Base-by-base conservation (phyloP, 345 rosid species). In the Alliaria petiolata region DNA sequence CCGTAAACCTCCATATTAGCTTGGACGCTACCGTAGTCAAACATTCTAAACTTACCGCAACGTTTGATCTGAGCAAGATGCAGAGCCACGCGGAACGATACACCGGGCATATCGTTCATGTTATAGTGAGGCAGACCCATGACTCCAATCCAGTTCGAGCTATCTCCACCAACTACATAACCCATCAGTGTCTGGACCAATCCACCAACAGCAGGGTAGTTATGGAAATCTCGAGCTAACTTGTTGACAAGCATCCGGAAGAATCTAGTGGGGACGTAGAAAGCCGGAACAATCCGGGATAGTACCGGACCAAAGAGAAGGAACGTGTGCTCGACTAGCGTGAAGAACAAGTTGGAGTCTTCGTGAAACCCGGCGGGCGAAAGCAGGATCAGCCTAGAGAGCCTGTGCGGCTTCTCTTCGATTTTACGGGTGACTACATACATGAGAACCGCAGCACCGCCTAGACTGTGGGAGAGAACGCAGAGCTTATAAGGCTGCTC, bases 101-200 rank as follows among this genome's bases (percentile, higher is more conserved):
- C 78, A 43, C 91, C 99, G 0, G 97, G 97, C 97, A 95, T 95
- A 76, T 95, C 97, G 57, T 95, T 88, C 96, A 95, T 91, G 81
- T 95, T 95, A 65, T 89, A 95, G 81, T 91, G 99, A 13, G 99
- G 90, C 64, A 88, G 71, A 8, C 99, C 96, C 59, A 95, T 65
- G 63, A 88, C 93, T 25, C 98, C 99, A 2, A 95, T 75, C 99
- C 98, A 91, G 56, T 95, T 85, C 7, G 99, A 95, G 86, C 95
- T 91, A 75, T 95, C 99, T 62, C 99, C 98, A 4, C 99, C 96
- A 0, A 82, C 79, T 14, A 83, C 82, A 36, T 85, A 89, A 67
- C 96, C 70, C 89, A 95, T 81, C 57, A 95, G 49, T 10, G 96
- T 89, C 76, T 95, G 98, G 75, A 95, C 96, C 65, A 95, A 79